Conservation (phyloP, 2,329 filamentous ascomycete species). For the Colletotrichum lentis region DNA sequence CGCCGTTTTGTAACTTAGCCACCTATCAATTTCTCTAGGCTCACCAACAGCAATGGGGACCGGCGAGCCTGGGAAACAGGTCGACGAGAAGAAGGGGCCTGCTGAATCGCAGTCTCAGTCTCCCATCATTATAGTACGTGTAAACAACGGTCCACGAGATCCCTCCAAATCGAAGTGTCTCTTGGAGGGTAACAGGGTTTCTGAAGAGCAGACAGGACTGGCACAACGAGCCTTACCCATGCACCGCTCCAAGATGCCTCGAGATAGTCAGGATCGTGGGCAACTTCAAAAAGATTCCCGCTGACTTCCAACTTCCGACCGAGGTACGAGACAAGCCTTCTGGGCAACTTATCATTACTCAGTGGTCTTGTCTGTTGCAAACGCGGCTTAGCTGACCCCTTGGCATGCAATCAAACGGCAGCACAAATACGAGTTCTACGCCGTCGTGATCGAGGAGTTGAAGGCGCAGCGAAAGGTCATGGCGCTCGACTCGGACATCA, state of each 20-base stretch:
- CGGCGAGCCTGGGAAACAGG: no score
- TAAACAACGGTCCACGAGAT: no score
- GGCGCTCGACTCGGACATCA: background rate
- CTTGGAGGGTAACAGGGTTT: background rate
- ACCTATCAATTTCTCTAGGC: no score
- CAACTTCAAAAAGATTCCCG: background rate
- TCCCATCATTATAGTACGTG: background rate
- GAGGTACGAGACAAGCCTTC: background rate
- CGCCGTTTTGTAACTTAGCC: no score
- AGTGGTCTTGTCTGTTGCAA: rapidly evolving
- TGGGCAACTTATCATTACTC: no score
- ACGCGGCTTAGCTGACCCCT: background rate
- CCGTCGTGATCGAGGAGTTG: background rate
- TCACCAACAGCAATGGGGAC: no score
- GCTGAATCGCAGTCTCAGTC: no score
- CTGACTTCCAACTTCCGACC: background rate
- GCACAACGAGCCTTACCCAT: background rate
- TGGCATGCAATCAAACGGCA: background rate
- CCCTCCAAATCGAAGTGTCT: no score
- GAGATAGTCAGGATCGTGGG: background rate
- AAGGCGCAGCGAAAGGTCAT: background rate
- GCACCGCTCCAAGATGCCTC: background rate
- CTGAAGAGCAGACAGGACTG: background rate
- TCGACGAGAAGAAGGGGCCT: no score
- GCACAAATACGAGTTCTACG: background rate